Evolutionary conservation across 202 grass and related monocot genomes (phyloP).

Genomic region (Alloteropsis angusta): DNA sequence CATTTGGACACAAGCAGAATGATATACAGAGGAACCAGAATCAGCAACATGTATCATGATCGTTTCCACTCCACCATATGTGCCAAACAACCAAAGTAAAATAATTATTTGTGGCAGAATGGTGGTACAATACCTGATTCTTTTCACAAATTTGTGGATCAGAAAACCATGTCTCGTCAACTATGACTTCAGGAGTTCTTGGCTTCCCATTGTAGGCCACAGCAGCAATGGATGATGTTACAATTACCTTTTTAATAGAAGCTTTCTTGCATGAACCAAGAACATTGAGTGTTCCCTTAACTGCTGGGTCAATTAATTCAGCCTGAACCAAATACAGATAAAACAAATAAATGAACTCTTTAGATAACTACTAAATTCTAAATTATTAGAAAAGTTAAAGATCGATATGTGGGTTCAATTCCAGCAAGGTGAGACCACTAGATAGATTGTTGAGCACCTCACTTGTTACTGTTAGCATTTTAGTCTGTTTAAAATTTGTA

Average conservation of each 20-base stretch:
- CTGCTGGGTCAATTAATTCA: conserved; percentile 70
- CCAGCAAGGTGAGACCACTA: background rate
- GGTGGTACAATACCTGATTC: conserved; percentile 28
- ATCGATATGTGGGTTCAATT: background rate
- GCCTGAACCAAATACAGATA: conserved; percentile 27
- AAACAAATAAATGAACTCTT: background rate
- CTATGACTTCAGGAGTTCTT: conserved; percentile 50
- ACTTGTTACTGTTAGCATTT: background rate
- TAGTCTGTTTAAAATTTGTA: background rate
- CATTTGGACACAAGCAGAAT: background rate
- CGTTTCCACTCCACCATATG: background rate
- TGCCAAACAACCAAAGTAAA: background rate
- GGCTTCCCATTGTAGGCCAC: conserved; percentile 35
- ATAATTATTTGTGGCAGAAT: background rate
- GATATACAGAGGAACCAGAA: background rate
- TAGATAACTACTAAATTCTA: background rate
- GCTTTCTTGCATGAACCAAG: conserved; percentile 55
- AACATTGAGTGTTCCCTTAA: conserved; percentile 81
- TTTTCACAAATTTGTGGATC: conserved; percentile 36
- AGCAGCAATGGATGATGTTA: conserved; percentile 71
- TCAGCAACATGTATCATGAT: background rate
- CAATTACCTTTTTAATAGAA: conserved; percentile 49
- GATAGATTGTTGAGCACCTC: background rate
- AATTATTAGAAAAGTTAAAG: background rate
- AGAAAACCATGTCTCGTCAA: conserved; percentile 75